Evolutionary conservation across 768 basidiomycete genomes (phyloP).

Genomic region (Boletus rubroflammeus): DNA sequence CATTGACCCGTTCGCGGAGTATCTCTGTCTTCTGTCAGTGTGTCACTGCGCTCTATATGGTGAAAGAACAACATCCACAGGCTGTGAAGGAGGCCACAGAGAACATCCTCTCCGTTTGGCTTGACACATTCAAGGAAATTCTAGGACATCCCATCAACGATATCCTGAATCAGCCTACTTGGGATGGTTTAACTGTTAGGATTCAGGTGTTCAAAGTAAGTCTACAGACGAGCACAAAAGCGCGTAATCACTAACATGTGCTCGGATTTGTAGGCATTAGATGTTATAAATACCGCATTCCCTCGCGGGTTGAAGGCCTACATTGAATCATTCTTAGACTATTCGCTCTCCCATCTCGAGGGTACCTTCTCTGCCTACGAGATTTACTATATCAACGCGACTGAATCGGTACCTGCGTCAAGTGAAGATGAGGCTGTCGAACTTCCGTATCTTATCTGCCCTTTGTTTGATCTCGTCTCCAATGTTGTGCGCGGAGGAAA

Average conservation of each 20-base stretch:
- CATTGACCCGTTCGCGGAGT: conserved; percentile 80
- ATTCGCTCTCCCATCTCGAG: conserved; percentile 58
- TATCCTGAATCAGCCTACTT: conserved; percentile 52
- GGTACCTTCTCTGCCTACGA: conserved; percentile 57
- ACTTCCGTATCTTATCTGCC: conserved; percentile 70
- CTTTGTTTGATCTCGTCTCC: conserved; percentile 78
- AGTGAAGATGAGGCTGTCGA: conserved; percentile 77
- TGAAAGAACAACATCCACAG: conserved; percentile 88
- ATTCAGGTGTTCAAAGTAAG: conserved; percentile 83
- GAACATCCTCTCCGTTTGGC: conserved; percentile 83
- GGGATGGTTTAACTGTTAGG: conserved; percentile 79
- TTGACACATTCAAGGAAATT: conserved; percentile 83
- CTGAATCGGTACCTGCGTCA: conserved; percentile 54
- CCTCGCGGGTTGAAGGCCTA: conserved; percentile 65
- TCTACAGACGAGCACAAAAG: background rate
- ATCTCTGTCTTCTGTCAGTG: conserved; percentile 90
- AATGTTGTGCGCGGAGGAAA: conserved; percentile 62
- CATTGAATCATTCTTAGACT: conserved; percentile 55
- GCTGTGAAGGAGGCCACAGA: conserved; percentile 80
- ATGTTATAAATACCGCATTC: conserved; percentile 78
- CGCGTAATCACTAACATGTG: conserved; percentile 1
- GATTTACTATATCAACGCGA: conserved; percentile 56
- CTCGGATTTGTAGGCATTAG: conserved; percentile 56
- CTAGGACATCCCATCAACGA: conserved; percentile 63
- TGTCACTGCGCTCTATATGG: conserved; percentile 86